phyloP scores from a whole-genome alignment of 1,284 basidiomycete genomes.

The Stygiomarasmius scandens region DNA sequence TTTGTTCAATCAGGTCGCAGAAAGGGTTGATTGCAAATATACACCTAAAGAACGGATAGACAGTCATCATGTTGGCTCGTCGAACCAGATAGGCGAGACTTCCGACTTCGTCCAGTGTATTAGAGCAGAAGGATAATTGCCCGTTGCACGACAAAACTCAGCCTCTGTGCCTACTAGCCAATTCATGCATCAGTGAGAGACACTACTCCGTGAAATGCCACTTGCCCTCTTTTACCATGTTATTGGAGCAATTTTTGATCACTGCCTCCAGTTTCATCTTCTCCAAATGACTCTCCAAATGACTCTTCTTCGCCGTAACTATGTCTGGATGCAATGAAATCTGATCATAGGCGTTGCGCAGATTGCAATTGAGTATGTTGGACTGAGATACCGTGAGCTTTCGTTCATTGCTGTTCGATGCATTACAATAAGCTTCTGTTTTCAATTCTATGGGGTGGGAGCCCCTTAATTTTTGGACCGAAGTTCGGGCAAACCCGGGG shows the following conservation, averaged over 20 bases:
- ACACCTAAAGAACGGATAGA: constrained; percentile 76
- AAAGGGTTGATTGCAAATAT: constrained; percentile 14
- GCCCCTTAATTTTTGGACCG: too few relatives aligned
- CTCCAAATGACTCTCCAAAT: constrained; percentile 67
- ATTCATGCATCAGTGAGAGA: constrained; percentile 2
- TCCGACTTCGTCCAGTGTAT: constrained; percentile 83
- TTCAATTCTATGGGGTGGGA: too few relatives aligned
- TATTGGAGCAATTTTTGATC: constrained; percentile 86
- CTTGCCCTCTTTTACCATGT: constrained; percentile 92
- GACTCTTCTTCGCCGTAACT: constrained; percentile 48
- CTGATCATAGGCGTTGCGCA: constrained; percentile 61
- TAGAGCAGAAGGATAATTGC: constrained; percentile 70
- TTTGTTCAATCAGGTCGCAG: constrained; percentile 67
- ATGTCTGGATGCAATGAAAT: constrained; percentile 41
- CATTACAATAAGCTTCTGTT: too few relatives aligned
- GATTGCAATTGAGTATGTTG: constrained; percentile 59
- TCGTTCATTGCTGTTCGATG: too few relatives aligned
- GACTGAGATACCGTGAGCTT: constrained; percentile 68
- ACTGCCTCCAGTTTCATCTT: constrained; percentile 81
- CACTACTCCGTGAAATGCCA: constrained; percentile 20
- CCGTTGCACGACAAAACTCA: constrained; percentile 69
- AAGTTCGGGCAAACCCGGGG: too few relatives aligned
- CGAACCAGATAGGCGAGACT: constrained; percentile 85
- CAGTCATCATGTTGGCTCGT: constrained; percentile 88
- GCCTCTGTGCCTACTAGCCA: constrained; percentile 70